These are phyloP conservation scores for Tuber borchii DNA, from an alignment of 495 filamentous ascomycete species.

Conservation along the genomic window DNA sequence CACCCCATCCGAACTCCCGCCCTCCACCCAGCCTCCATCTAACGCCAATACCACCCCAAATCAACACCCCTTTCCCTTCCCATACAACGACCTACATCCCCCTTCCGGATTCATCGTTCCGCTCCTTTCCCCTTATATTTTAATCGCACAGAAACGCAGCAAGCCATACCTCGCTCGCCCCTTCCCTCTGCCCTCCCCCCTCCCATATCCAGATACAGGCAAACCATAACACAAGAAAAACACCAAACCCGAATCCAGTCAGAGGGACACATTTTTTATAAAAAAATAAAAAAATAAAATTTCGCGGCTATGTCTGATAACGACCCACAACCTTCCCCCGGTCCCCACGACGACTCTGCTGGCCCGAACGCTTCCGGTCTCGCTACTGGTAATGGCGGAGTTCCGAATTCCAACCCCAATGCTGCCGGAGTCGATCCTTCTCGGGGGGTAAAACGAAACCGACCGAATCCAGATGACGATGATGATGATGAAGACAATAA, in stretches of 20 bases:
- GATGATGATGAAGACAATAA: slow-evolving; percentile 99
- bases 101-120: slow-evolving; percentile 41
- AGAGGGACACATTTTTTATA: slow-evolving; percentile 38
- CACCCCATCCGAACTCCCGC: slow-evolving; percentile 36
- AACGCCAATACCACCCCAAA: slow-evolving; percentile 45
- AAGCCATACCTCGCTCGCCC: slow-evolving; percentile 41
- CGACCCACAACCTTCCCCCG: slow-evolving; percentile 44
- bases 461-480: slow-evolving; percentile 72
- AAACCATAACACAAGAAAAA: slow-evolving; percentile 42
- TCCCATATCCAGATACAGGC: slow-evolving; percentile 41
- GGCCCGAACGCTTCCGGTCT: slow-evolving; percentile 50
- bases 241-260: slow-evolving; percentile 40
- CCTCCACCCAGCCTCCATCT: slow-evolving; percentile 41
- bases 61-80: slow-evolving; percentile 41
- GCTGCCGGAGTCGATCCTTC: slow-evolving; percentile 51
- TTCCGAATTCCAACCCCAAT: slow-evolving; percentile 57
- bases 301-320: slow-evolving; percentile 42
- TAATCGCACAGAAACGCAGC: slow-evolving; percentile 40
- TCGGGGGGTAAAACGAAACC: slow-evolving; percentile 84
- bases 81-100: slow-evolving; percentile 40
- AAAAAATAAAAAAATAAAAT: slow-evolving; percentile 39
- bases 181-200: slow-evolving; percentile 41
- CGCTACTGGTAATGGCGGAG: slow-evolving; percentile 53
- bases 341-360: slow-evolving; percentile 46
- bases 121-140: slow-evolving; percentile 41